phyloP scores from a whole-genome alignment of 2,329 filamentous ascomycete genomes.

The Xylaria sp. region DNA sequence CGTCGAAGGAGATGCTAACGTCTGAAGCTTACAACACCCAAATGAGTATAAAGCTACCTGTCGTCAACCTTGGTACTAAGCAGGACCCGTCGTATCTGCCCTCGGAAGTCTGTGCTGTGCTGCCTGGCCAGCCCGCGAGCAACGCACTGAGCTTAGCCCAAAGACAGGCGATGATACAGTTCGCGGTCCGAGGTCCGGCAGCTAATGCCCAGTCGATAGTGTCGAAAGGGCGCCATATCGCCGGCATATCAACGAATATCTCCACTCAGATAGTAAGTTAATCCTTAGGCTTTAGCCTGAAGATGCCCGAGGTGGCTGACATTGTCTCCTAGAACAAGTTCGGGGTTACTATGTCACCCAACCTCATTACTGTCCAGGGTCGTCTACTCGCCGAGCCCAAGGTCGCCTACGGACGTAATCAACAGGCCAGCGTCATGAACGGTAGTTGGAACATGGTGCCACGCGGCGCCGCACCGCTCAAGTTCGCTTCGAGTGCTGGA shows the following conservation, averaged over 20 bases:
- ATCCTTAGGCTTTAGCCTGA: not conserved
- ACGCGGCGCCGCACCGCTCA: not conserved
- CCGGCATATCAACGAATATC: conserved; percentile 57
- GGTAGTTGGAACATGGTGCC: conserved; percentile 36
- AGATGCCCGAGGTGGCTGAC: not conserved
- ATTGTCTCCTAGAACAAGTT: conserved; percentile 55
- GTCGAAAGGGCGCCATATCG: conserved; percentile 58
- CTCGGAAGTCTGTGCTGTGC: conserved; percentile 65
- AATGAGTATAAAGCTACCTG: conserved; percentile 52
- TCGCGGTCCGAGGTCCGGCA: conserved; percentile 67
- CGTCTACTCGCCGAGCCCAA: conserved; percentile 24
- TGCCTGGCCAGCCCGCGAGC: conserved; percentile 65
- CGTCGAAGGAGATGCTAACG: not conserved
- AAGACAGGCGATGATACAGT: conserved; percentile 68
- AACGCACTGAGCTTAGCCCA: conserved; percentile 62
- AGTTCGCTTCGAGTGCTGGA: not conserved
- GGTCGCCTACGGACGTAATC: conserved; percentile 11
- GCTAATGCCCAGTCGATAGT: conserved; percentile 68
- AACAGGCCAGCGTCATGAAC: not conserved
- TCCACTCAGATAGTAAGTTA: conserved; percentile 19
- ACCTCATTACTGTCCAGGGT: conserved; percentile 28
- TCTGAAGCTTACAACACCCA: conserved; percentile 6
- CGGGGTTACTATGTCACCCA: conserved; percentile 48
- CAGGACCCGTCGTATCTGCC: conserved; percentile 68
- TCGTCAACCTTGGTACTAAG: conserved; percentile 69